A percentile compares a stretch with the other conserved stretches of the same genome.
phyloP scores from a whole-genome alignment of 805 yeast species.

The Candida suzukii region DNA sequence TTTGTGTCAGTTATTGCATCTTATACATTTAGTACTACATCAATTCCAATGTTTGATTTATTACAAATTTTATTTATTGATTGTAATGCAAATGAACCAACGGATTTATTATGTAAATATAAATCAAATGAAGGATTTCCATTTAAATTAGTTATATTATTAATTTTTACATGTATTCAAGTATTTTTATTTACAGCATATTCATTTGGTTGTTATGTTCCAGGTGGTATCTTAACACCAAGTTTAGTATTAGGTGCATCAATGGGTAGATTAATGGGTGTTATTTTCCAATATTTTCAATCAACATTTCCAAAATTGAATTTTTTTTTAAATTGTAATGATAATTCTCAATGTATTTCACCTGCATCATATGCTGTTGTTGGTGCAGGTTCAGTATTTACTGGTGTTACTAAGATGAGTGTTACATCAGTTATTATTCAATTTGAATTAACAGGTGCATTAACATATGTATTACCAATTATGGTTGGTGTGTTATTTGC shows the following conservation, averaged over 20 bases:
- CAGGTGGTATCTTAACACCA: conserved; percentile 65
- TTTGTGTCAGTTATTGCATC: conserved; percentile 45
- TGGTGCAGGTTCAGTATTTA: conserved; percentile 77
- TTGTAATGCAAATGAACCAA: conserved; percentile 30
- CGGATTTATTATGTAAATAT: neutral
- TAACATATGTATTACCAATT: conserved; percentile 75
- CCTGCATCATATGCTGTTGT: conserved; percentile 87
- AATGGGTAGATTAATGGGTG: conserved; percentile 50
- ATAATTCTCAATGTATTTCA: conserved; percentile 47
- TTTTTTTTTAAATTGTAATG: conserved; percentile 31
- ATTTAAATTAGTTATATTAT: conserved; percentile 19
- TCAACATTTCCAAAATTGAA: conserved; percentile 27
- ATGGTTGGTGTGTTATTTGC: conserved; percentile 78
- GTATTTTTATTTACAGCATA: conserved; percentile 60
- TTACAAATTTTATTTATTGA: conserved; percentile 64
- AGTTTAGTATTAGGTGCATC: conserved; percentile 57
- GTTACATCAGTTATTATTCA: conserved; percentile 74
- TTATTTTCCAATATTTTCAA: conserved; percentile 44
- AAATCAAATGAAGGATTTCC: conserved; percentile 23
- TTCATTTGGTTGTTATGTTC: conserved; percentile 61
- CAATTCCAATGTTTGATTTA: conserved; percentile 48
- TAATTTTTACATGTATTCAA: conserved; percentile 34
- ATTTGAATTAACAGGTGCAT: conserved; percentile 82
- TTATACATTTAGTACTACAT: conserved; percentile 48
- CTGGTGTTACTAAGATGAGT: conserved; percentile 77